phyloP scores from a whole-genome alignment of 139 green algal species.

The Chloropicon primus region DNA sequence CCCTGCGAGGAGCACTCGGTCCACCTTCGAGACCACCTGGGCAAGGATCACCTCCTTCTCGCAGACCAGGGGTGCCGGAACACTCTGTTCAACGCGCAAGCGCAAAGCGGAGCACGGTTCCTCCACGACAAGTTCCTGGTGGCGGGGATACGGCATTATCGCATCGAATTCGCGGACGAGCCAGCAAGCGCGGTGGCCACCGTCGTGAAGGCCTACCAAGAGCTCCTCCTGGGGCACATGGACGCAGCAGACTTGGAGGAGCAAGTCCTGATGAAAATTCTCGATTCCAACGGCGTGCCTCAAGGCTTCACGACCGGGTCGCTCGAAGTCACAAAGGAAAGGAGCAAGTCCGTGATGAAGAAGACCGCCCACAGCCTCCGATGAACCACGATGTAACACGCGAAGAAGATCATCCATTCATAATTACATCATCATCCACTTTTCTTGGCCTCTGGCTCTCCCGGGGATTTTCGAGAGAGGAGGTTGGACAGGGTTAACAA shows the following conservation, averaged over 20 bases:
- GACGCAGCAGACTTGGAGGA: background rate
- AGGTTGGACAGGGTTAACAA: no score
- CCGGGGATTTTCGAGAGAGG: no score
- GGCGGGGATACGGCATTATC: slow-evolving; percentile 26
- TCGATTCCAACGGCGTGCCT: slow-evolving; percentile 10
- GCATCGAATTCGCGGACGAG: slow-evolving; percentile 76
- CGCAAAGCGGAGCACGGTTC: slow-evolving; percentile 29
- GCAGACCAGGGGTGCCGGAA: slow-evolving; percentile 67
- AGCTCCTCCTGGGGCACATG: background rate
- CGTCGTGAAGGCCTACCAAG: slow-evolving; percentile 45
- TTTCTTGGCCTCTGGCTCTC: no score
- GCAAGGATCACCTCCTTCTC: slow-evolving; percentile 64
- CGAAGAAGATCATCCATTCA: no score
- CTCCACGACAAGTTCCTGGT: slow-evolving; percentile 20
- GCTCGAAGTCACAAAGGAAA: slow-evolving; percentile 6
- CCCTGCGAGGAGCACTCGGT: slow-evolving; percentile 62
- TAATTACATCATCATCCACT: no score
- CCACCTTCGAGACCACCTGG: slow-evolving; percentile 51
- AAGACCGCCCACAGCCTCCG: background rate
- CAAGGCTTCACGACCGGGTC: slow-evolving; percentile 9
- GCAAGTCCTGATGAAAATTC: background rate
- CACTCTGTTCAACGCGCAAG: slow-evolving; percentile 71
- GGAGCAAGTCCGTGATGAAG: background rate
- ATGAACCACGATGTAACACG: no score
- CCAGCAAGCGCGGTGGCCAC: slow-evolving; percentile 28